Conservation (phyloP, 2,329 filamentous ascomycete genomes). For the Shiraia sp. region DNA sequence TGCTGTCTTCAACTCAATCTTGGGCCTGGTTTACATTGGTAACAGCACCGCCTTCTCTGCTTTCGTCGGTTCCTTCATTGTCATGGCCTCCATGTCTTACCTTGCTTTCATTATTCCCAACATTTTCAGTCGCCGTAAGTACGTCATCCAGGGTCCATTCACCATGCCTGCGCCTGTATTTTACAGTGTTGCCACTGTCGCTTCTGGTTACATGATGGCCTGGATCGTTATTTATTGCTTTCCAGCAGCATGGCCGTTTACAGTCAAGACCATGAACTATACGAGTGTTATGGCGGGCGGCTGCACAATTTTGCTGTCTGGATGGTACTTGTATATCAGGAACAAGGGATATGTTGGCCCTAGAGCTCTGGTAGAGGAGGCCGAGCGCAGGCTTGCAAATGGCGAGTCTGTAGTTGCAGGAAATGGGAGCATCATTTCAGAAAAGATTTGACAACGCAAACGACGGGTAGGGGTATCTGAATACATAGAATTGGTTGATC, state of each 20-base stretch:
- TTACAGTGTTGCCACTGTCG: constrained; percentile 56
- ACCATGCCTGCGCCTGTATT: constrained; percentile 49
- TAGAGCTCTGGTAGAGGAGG: constrained; percentile 27
- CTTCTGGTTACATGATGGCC: constrained; percentile 61
- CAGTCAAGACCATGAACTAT: constrained; percentile 59
- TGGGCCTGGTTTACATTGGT: constrained; percentile 69
- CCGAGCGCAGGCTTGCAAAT: constrained; percentile 16
- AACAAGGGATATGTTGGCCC: constrained; percentile 47
- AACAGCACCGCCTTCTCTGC: constrained; percentile 68
- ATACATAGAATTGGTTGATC: too few species aligned
- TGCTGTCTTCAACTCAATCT: constrained; percentile 55
- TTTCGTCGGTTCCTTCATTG: constrained; percentile 64
- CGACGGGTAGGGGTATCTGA: too few species aligned
- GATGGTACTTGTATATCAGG: constrained; percentile 49
- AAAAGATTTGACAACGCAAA: too few species aligned
- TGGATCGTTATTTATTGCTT: constrained; percentile 69
- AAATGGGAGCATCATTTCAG: too few species aligned
- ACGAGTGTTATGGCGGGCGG: constrained; percentile 57
- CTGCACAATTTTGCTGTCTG: constrained; percentile 53
- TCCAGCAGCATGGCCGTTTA: constrained; percentile 52
- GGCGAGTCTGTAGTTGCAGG: constrained; percentile 9
- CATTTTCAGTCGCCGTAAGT: constrained; percentile 42
- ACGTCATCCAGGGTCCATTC: constrained; percentile 62
- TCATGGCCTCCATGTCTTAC: constrained; percentile 61
- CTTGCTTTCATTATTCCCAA: constrained; percentile 64